Evolutionary conservation across 164 flowering plant species (phyloP), one percentile per base, ranked within the genome.

Genomic region (Hamamelis virginiana): DNA sequence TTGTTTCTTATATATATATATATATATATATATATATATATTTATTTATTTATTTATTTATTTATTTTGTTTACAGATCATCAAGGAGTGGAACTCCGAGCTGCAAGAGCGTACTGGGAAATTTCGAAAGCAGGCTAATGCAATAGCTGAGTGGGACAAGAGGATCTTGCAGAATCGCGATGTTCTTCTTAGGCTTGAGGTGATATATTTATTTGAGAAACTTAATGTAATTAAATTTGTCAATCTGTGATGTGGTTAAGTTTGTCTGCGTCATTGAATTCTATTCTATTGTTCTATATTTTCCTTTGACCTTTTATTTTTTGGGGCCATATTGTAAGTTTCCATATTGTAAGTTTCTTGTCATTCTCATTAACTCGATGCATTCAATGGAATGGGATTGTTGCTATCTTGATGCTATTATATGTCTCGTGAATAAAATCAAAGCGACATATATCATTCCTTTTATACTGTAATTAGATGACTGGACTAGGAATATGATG

Each of bases 41-140:
- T 33, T 44, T 18, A 19, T 23, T 55, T 19, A 22, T 45, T 28
- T 19, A n/a, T n/a, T n/a, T n/a, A n/a, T n/a, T n/a, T n/a, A n/a
- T 47, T 55, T 69, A 41, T 57, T 19, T 41, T 64, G 15, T 59
- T 25, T 66, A 61, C 74, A 95, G 99, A 95, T 95, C 56, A 87
- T 95, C 73, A 95, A 93, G 78, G 99, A 95, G 70, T 95, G 98
- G 99, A 95, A 95, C 76, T 69, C 92, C 59, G 99, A 95, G 81
- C 82, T 95, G 47, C 98, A 90, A 76, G 97, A 90, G 69, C 96
- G 98, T 9, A 90, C 98, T 70, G 89, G 90, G 58, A 95, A 90
- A 71, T 95, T 95, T 50, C 80, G 89, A 26, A 92, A 92, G 82
- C 99, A 95, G 66, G 99, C 99, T 75, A 78, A 70, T 80, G 93